phyloP scores from a whole-genome alignment of 768 basidiomycete species.

The Leucocoprinus sp. region DNA sequence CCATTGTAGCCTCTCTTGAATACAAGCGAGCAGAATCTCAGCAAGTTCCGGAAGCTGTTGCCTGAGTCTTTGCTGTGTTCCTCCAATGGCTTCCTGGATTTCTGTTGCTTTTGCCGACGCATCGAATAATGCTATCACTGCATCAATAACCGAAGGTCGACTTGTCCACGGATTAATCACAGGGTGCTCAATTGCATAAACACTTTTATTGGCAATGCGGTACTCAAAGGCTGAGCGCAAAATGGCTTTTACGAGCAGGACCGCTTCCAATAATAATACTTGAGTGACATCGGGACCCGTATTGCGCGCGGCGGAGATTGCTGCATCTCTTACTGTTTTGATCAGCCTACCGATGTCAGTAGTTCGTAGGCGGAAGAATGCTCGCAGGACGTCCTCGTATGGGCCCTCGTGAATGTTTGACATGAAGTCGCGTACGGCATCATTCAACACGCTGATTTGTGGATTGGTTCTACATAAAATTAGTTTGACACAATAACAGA shows the following conservation, averaged over 20 bases:
- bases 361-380: conserved; percentile 73
- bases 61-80: conserved; percentile 17
- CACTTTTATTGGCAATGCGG: conserved; percentile 57
- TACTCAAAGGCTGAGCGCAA: conserved; percentile 68
- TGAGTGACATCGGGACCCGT: conserved; percentile 34
- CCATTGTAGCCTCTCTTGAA: conserved; percentile 65
- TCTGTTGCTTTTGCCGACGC: conserved; percentile 45
- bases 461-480: conserved; percentile 37
- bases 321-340: conserved; percentile 46
- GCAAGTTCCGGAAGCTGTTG: conserved; percentile 65
- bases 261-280: conserved; percentile 57
- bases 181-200: conserved; percentile 71
- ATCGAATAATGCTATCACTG: conserved; percentile 65
- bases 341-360: conserved; percentile 61
- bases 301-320: conserved; percentile 34
- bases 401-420: conserved; percentile 41
- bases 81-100: conserved; percentile 19
- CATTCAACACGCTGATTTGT: conserved; percentile 56
- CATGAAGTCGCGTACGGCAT: conserved; percentile 67
- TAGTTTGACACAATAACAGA: background rate
- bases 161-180: conserved; percentile 84
- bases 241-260: conserved; percentile 56
- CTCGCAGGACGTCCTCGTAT: conserved; percentile 71
- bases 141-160: conserved; percentile 55
- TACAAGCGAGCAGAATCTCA: conserved; percentile 50